Evolutionary conservation across 2,329 filamentous ascomycete species (phyloP).

Genomic region (Diaporthe longicolla): DNA sequence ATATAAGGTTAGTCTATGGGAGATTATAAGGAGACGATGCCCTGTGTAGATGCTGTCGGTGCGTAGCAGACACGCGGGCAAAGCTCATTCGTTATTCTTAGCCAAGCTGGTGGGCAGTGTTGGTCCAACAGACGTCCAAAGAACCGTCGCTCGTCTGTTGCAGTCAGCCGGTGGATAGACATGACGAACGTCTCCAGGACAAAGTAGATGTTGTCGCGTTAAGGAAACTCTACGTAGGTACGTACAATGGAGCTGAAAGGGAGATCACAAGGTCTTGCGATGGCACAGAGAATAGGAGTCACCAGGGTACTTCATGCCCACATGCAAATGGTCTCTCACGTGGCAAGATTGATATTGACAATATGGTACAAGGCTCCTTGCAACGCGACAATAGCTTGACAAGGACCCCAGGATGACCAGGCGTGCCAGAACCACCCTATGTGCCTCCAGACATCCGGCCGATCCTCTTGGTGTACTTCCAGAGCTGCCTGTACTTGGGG

Average conservation of each 20-base stretch:
- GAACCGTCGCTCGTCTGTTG: neutral
- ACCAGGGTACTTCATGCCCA: neutral
- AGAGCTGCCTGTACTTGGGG: constrained; percentile 74
- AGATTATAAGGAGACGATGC: too few relatives aligned
- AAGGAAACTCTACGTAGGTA: neutral
- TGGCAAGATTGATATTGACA: constrained; percentile 19
- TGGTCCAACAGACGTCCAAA: neutral
- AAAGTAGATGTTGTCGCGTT: neutral
- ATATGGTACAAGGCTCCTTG: constrained; percentile 14
- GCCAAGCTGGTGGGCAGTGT: neutral
- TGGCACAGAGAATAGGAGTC: neutral
- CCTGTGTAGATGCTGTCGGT: too few relatives aligned
- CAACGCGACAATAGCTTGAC: neutral
- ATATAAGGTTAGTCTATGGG: too few relatives aligned
- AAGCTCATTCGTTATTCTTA: neutral
- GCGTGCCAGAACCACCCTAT: constrained; percentile 17
- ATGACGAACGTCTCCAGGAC: neutral
- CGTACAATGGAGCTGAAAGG: neutral
- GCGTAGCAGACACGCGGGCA: neutral
- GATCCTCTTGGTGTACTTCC: constrained; percentile 76
- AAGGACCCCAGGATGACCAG: neutral
- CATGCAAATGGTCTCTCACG: neutral
- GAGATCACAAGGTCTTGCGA: too few relatives aligned
- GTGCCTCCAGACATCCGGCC: constrained; percentile 42
- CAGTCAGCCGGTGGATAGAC: neutral